These are phyloP conservation scores for Neurospora sp. DNA, from an alignment of 2,329 filamentous ascomycete species.

Conservation along the genomic window DNA sequence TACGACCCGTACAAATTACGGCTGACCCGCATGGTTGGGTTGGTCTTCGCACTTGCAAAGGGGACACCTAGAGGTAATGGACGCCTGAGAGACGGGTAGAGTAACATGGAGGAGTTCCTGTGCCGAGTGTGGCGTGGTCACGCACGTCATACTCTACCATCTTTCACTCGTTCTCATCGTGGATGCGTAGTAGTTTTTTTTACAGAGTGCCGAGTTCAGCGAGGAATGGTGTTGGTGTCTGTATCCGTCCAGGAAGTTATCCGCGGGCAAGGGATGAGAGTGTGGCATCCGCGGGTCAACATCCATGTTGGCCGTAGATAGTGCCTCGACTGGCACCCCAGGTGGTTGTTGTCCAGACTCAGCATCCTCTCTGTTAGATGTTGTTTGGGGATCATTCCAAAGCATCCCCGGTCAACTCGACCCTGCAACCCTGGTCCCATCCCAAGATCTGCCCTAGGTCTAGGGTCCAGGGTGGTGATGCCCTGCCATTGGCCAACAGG, in stretches of 20 bases:
- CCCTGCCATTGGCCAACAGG: neutral
- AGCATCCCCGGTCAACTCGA: neutral
- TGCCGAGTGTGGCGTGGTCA: neutral
- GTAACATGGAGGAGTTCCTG: neutral
- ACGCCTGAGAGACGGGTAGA: neutral
- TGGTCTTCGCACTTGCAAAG: neutral
- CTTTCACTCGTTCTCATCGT: neutral
- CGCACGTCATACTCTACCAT: neutral
- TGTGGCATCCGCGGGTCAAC: neutral
- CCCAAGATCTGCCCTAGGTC: neutral
- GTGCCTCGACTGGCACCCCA: neutral
- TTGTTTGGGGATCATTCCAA: neutral
- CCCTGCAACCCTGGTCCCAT: neutral
- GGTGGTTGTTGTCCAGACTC: neutral
- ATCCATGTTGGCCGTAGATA: neutral
- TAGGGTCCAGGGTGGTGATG: neutral
- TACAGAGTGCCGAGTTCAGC: neutral
- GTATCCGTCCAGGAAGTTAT: neutral
- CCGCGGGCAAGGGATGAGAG: neutral
- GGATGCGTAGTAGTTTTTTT: neutral
- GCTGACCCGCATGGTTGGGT: neutral
- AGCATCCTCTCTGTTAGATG: neutral
- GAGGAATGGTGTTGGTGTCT: neutral
- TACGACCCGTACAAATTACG: neutral
- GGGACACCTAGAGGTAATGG: neutral